Evolutionary conservation across 164 flowering plant genomes (phyloP).

Genomic region (Berberis vulgaris): DNA sequence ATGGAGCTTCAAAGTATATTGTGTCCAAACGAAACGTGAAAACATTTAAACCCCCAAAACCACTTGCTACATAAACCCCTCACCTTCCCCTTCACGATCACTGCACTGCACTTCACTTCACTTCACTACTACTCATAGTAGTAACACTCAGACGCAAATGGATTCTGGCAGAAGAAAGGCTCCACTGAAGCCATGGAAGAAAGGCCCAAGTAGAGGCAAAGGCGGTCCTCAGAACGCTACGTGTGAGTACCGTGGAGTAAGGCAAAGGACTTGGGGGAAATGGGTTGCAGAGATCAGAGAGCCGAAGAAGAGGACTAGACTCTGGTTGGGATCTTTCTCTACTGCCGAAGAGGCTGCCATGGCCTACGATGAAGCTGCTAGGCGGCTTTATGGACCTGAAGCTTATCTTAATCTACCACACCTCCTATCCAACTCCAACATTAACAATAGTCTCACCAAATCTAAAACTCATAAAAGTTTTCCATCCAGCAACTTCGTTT

Average conservation of each 20-base stretch:
- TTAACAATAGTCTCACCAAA: constrained; percentile 16
- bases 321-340: constrained; percentile 93
- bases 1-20: constrained; percentile 29
- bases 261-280: constrained; percentile 98
- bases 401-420: constrained; percentile 94
- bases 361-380: constrained; percentile 97
- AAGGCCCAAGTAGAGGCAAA: constrained; percentile 93
- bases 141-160: constrained; percentile 27
- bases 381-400: constrained; percentile 79
- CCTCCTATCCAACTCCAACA: constrained; percentile 37
- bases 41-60: constrained; percentile 49
- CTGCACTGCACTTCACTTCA: background rate
- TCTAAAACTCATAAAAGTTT: constrained; percentile 67
- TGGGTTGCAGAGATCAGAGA: constrained; percentile 99
- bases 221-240: constrained; percentile 94
- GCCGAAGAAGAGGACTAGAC: constrained; percentile 91
- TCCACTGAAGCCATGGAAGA: constrained; percentile 84
- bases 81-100: constrained; percentile 21
- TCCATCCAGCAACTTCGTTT: constrained; percentile 65
- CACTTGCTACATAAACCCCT: constrained; percentile 48
- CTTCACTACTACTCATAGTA: background rate
- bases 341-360: constrained; percentile 98
- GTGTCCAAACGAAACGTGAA: constrained; percentile 47
- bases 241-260: constrained; percentile 84
- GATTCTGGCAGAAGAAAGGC: constrained; percentile 39